These are phyloP conservation scores for Phaffomyces antillensis DNA, from an alignment of 805 yeast species.

Conservation along the genomic window DNA sequence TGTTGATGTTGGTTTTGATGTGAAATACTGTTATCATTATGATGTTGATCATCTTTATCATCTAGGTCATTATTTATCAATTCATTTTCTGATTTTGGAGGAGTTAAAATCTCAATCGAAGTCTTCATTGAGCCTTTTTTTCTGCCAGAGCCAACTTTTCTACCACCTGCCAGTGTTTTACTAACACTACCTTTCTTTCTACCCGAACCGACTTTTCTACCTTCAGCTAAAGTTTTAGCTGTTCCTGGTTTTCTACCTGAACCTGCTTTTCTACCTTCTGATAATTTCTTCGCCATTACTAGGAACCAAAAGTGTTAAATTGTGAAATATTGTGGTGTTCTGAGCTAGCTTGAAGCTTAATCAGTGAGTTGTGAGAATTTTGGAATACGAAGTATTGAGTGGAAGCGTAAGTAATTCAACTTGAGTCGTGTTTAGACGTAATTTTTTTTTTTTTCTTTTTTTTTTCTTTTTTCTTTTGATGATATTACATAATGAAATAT, in stretches of 20 bases:
- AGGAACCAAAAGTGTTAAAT: no score
- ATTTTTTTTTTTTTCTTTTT: no score
- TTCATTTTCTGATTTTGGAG: conserved; percentile 1
- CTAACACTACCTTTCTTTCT: conserved; percentile 22
- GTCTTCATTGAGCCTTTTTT: conserved; percentile 9
- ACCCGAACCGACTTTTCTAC: conserved; percentile 24
- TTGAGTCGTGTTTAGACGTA: no score
- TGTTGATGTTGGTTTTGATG: background rate
- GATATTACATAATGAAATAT: no score
- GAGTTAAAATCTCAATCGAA: background rate
- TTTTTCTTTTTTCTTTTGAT: no score
- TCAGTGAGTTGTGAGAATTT: no score
- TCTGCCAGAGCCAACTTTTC: conserved; percentile 22
- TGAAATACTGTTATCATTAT: background rate
- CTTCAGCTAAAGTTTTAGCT: conserved; percentile 23
- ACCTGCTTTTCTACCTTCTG: conserved; percentile 25
- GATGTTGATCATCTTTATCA: background rate
- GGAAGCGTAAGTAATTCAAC: no score
- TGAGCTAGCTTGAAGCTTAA: no score
- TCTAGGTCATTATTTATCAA: background rate
- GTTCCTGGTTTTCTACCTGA: conserved; percentile 24
- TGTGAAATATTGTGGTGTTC: no score
- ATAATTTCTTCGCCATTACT: conserved; percentile 23
- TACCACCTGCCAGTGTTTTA: conserved; percentile 21
- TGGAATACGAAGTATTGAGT: no score